Base-by-base conservation (phyloP, 768 basidiomycete species). In the Tylopilus cervinicoccineus region DNA sequence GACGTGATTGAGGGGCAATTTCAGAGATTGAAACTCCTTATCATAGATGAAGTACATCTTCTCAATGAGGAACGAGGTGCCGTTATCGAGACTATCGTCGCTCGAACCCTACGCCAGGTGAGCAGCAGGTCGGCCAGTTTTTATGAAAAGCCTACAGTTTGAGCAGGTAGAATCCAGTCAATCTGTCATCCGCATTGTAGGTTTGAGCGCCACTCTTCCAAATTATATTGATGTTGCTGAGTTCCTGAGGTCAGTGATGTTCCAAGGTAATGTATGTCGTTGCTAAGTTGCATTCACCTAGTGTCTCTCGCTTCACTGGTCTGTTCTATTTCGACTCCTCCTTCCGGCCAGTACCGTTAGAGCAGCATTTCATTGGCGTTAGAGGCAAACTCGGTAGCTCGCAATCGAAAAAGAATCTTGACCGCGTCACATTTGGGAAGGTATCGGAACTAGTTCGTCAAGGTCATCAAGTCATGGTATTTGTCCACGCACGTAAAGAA, bases 381-480 rank as follows among this genome's bases (percentile, higher is more conserved):
- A 84, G 81, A 62, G 96, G 96, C 9, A 99, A 96, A 67, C 72
- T 88, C 0, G 81, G 86, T 43, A 88, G 86, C 56, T 56, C 69
- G 2, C 75, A 75, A 20, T 84, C 84, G n/a, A 83, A 81, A 56
- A 87, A 81, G 60, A 95, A 94, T 58, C 75, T 98, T 43, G 96
- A 99, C 66, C 72, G 73, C 22, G 91, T 92, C 22, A 84, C 89
- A 2, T 98, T 87, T 57, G 77, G 94, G 57, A 97, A 95, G 70
- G 93, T 98, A 17, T 78, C 86, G 4, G 86, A 88, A 28, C 74
- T 98, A 6, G 89, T 98, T 24, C 76, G 71, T n/a, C 79, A 84
- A 57, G 96, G 94, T 3, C 96, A 99, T 70, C 96, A 98, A 66
- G 93, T 96, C 51, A 98, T 99, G 94, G 94, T 99, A 1, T 99